A percentile compares a stretch with the other conserved stretches of the same genome.
Conservation (phyloP, 2,329 filamentous ascomycete genomes). For the Westerdykella sp. region DNA sequence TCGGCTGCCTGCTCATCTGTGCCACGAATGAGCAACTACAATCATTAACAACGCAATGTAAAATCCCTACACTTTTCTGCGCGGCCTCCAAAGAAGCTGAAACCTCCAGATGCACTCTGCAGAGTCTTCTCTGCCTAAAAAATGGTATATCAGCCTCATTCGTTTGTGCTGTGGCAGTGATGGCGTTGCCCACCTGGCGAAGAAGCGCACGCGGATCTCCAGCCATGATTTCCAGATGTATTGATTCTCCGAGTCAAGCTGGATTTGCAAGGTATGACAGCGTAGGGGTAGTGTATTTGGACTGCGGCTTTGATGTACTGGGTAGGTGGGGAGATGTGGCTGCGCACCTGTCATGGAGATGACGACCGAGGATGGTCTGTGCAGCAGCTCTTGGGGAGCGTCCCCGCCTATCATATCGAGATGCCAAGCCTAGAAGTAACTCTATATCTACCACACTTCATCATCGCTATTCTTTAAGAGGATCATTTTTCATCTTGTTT, state of each 20-base stretch:
- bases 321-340: conserved; percentile 27
- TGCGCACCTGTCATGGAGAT: conserved; percentile 17
- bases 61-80: conserved; percentile 62
- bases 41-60: not conserved
- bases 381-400: conserved; percentile 3
- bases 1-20: conserved; percentile 74
- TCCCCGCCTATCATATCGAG: too few species aligned
- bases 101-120: conserved; percentile 68
- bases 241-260: not conserved
- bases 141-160: conserved; percentile 20
- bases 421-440: too few species aligned
- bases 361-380: conserved; percentile 25
- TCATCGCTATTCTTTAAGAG: too few species aligned
- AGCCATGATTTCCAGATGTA: conserved; percentile 25
- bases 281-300: not conserved
- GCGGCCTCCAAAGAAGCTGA: conserved; percentile 81
- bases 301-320: not conserved
- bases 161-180: conserved; percentile 26
- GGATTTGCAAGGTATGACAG: not conserved
- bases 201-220: conserved; percentile 34
- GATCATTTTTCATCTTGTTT: too few species aligned
- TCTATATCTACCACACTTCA: too few species aligned
- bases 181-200: conserved; percentile 31
- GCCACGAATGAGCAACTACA: conserved; percentile 16
- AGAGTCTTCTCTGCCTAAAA: conserved; percentile 79